Conservation (phyloP, 1,284 basidiomycete species). For the Taiwanofungus camphoratus region DNA sequence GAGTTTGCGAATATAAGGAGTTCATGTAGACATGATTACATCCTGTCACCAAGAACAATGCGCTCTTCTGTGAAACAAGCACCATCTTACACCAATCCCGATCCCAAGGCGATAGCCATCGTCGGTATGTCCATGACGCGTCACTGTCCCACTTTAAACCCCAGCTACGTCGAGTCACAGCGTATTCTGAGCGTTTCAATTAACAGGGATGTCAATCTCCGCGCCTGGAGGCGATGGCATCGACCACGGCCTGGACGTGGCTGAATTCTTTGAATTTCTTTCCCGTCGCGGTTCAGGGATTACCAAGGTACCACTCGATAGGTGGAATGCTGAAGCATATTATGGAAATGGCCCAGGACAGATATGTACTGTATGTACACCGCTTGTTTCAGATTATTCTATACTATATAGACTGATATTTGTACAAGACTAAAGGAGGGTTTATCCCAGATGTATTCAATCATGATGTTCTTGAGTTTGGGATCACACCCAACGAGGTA, state of each 20-base stretch:
- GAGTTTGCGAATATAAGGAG: too few species aligned
- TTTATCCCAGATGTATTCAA: slow-evolving; percentile 27
- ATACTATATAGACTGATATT: background rate
- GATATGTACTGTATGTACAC: slow-evolving; percentile 8
- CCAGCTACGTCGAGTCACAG: background rate
- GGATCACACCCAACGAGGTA: slow-evolving; percentile 27
- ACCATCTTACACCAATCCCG: slow-evolving; percentile 9
- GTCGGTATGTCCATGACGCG: slow-evolving; percentile 2
- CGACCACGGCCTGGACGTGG: slow-evolving; percentile 10
- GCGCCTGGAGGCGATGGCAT: slow-evolving; percentile 11
- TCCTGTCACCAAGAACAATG: too few species aligned
- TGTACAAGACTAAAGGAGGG: slow-evolving; percentile 20
- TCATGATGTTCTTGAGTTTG: slow-evolving; percentile 29
- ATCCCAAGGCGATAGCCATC: slow-evolving; percentile 8
- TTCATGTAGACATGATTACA: too few species aligned
- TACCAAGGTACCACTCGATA: slow-evolving; percentile 9
- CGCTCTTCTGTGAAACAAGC: too few species aligned
- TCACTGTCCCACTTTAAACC: background rate
- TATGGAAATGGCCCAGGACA: slow-evolving; percentile 8
- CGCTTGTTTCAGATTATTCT: too few species aligned
- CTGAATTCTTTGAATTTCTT: slow-evolving; percentile 12
- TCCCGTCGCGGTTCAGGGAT: slow-evolving; percentile 9
- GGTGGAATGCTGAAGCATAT: slow-evolving; percentile 15
- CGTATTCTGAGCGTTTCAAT: background rate
- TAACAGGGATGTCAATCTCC: slow-evolving; percentile 9